Percentiles rank a stretch among this genome's conserved stretches.
Evolutionary conservation across 106 monocot species (phyloP).

Genomic region (Dendrobium catenatum): DNA sequence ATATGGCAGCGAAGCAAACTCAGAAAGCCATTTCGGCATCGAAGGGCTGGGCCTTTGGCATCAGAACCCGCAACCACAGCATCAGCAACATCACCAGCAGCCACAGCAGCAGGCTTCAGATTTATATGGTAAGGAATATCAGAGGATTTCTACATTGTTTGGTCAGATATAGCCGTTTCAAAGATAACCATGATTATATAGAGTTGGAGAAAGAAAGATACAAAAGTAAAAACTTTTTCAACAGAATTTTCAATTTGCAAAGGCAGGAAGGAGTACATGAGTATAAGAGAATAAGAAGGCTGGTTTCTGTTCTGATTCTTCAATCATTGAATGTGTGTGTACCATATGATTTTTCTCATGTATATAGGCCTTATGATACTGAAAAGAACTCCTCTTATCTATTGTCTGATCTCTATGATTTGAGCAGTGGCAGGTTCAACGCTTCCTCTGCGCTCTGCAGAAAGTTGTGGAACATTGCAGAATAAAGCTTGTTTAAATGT

Average conservation of each 20-base stretch:
- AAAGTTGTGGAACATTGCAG: not conserved
- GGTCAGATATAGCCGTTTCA: conserved; percentile 42
- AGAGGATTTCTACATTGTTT: conserved; percentile 52
- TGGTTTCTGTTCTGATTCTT: not conserved
- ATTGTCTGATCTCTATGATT: not conserved
- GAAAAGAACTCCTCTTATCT: conserved; percentile 2
- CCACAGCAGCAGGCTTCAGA: conserved; percentile 29
- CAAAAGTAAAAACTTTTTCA: too few relatives aligned
- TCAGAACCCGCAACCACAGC: conserved; percentile 22
- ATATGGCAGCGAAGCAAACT: conserved; percentile 25
- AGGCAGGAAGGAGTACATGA: not conserved
- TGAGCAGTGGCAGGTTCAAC: not conserved
- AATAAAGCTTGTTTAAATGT: not conserved
- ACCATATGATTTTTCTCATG: conserved; percentile 18
- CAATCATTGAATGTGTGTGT: not conserved
- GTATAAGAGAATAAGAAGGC: conserved; percentile 7
- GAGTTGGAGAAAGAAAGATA: too few relatives aligned
- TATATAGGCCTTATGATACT: conserved; percentile 24
- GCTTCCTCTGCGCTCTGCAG: too few relatives aligned
- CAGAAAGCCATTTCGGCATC: conserved; percentile 41
- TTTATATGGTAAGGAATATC: conserved; percentile 62
- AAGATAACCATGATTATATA: not conserved
- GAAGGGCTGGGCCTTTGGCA: conserved; percentile 35
- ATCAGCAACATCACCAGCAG: conserved; percentile 23
- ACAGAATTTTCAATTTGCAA: not conserved